Evolutionary conservation across 352 stramenopile species (phyloP), one percentile per base, ranked within the genome.

Genomic region (Phytophthora meadii): DNA sequence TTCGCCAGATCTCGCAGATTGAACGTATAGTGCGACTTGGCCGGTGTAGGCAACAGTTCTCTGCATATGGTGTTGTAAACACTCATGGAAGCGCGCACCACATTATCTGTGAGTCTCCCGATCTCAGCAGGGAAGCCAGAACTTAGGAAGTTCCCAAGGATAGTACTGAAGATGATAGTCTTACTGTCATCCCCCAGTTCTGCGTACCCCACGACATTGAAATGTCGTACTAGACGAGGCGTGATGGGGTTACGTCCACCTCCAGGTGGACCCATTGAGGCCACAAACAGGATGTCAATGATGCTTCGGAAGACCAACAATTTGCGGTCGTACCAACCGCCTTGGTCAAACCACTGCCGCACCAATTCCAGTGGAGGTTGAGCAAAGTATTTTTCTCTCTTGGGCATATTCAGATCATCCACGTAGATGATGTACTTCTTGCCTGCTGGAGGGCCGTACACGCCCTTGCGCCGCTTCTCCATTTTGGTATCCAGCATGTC

Each of bases 341-440:
- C 84, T 69, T 98, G 93, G 54, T 98, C 90, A 45, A 98, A 97
- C 89, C 90, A 98, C 70, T 98, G 94, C 1, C 94, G 87, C 40
- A 99, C 81, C 25, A 99, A 74, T 66, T 99, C 95, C n/a, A 99
- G 78, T 3, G 95, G 94, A 24, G 95, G 95, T 74, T 98, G 94
- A 0, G 95, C 95, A 51, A 97, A 97, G 60, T 96, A 98, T 50
- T 94, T 95, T 57, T 98, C 94, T 14, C 88, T 85, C 69, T 98
- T 97, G 12, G 95, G 94, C 95, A 98, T 98, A 70, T 98, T 98
- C 6, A 98, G 64, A 67, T 98, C 95, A 65, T 98, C 95, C 36
- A 98, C 88, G 66, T 98, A 98, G n/a, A 98, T 77, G 36, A 98
- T 93, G 65, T 94, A 97, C 28, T 93, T 92, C 67, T 98, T 98